Conservation (phyloP, 2,329 filamentous ascomycete genomes). For the Penicillium sp. region DNA sequence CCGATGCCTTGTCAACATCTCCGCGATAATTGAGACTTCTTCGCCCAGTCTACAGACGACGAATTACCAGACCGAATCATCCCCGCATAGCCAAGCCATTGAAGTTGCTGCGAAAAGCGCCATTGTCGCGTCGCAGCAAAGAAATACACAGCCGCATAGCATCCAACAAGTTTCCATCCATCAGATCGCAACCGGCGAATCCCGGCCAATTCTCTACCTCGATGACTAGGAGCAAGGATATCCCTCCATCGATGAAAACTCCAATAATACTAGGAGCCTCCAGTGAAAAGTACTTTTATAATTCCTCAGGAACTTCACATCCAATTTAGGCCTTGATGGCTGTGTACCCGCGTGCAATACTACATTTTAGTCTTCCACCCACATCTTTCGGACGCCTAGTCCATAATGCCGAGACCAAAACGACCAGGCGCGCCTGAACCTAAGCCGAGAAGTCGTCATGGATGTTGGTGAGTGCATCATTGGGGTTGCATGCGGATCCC, state of each 20-base stretch:
- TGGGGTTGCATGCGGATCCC: not conserved
- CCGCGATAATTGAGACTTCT: not conserved
- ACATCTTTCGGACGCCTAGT: constrained; percentile 3
- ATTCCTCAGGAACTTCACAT: not conserved
- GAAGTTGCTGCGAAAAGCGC: not conserved
- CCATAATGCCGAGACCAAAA: constrained; percentile 61
- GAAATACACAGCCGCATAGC: not conserved
- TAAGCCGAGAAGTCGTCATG: constrained; percentile 64
- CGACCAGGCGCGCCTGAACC: constrained; percentile 60
- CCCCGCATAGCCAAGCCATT: not conserved
- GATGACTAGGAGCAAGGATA: constrained; percentile 14
- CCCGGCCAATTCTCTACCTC: constrained; percentile 9
- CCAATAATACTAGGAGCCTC: constrained; percentile 15
- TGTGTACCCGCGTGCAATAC: not conserved
- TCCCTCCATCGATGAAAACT: constrained; percentile 12
- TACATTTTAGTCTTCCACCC: not conserved
- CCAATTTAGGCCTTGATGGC: constrained; percentile 13
- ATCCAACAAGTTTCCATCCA: not conserved
- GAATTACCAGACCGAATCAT: not conserved
- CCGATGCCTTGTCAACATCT: not conserved
- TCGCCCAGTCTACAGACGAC: not conserved
- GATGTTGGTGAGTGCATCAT: constrained; percentile 56
- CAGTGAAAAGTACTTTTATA: constrained; percentile 13
- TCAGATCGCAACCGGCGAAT: constrained; percentile 10
- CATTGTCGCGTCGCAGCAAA: not conserved